Conservation (phyloP, 768 basidiomycete species). For the Holtermanniella nyarrowii region DNA sequence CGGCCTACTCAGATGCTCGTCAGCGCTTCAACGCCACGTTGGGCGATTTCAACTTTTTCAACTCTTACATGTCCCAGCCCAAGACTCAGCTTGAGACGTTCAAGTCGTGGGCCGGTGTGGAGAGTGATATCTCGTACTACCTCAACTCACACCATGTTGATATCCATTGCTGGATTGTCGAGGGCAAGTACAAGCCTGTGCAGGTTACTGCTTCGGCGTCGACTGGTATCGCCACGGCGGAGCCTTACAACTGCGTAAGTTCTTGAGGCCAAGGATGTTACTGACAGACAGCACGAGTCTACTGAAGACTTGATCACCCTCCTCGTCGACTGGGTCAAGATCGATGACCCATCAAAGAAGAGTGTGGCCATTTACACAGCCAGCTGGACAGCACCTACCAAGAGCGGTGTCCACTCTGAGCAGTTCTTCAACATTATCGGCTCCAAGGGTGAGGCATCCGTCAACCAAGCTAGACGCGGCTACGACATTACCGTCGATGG, state of each 20-base stretch:
- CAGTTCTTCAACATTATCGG: conserved; percentile 96
- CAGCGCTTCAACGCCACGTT: conserved; percentile 57
- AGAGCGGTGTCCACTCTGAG: conserved; percentile 73
- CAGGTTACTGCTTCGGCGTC: conserved; percentile 82
- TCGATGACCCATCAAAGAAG: conserved; percentile 58
- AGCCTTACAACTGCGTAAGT: conserved; percentile 69
- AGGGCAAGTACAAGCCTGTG: conserved; percentile 40
- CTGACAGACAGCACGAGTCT: conserved; percentile 44
- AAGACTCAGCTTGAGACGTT: conserved; percentile 91
- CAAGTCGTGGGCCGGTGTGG: conserved; percentile 88
- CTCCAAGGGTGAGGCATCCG: conserved; percentile 82
- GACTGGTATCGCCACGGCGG: conserved; percentile 78
- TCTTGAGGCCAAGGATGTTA: too few relatives aligned
- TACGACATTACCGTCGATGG: conserved; percentile 83
- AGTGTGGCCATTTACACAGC: conserved; percentile 89
- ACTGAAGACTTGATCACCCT: conserved; percentile 95
- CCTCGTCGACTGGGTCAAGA: conserved; percentile 84
- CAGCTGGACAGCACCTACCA: conserved; percentile 85
- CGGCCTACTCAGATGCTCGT: conserved; percentile 83
- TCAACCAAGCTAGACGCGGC: conserved; percentile 89
- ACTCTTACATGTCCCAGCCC: conserved; percentile 94
- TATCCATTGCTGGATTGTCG: conserved; percentile 47
- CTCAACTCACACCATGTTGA: conserved; percentile 88
- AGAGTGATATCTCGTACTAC: conserved; percentile 91
- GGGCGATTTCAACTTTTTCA: conserved; percentile 93